phyloP scores from a whole-genome alignment of 2,329 filamentous ascomycete species.

The Aurifilum marmelostoma region DNA sequence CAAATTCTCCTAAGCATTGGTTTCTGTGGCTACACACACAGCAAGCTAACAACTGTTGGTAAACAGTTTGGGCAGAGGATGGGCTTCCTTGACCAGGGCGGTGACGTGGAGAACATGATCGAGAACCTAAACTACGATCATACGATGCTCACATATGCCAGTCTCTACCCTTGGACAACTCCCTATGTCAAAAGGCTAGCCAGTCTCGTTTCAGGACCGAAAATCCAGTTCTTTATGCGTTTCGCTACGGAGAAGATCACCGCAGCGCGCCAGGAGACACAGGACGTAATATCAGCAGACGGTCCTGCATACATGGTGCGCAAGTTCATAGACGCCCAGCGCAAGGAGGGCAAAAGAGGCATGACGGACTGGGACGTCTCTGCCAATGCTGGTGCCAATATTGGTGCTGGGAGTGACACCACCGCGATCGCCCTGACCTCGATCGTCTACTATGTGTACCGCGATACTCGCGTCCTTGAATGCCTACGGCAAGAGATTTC shows the following conservation, averaged over 20 bases:
- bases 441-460: slow-evolving; percentile 4
- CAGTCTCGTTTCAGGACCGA: not conserved
- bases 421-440: slow-evolving; percentile 8
- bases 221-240: slow-evolving; percentile 2
- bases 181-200: not conserved
- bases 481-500: slow-evolving; percentile 81
- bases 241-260: not conserved
- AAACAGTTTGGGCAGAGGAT: slow-evolving; percentile 46
- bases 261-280: not conserved
- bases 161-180: not conserved
- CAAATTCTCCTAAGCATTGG: no score
- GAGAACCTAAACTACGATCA: slow-evolving; percentile 14
- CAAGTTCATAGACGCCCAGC: not conserved
- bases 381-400: not conserved
- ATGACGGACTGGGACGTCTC: not conserved
- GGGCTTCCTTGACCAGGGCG: slow-evolving; percentile 50
- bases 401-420: slow-evolving; percentile 47
- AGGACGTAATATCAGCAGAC: not conserved
- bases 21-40: no score
- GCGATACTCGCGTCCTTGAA: slow-evolving; percentile 63
- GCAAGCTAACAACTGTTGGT: slow-evolving; percentile 49
- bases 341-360: not conserved
- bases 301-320: not conserved
- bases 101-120: slow-evolving; percentile 55
- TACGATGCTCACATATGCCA: not conserved